These are phyloP conservation scores for Suillus americanus DNA, from an alignment of 768 basidiomycete species.

Conservation along the genomic window DNA sequence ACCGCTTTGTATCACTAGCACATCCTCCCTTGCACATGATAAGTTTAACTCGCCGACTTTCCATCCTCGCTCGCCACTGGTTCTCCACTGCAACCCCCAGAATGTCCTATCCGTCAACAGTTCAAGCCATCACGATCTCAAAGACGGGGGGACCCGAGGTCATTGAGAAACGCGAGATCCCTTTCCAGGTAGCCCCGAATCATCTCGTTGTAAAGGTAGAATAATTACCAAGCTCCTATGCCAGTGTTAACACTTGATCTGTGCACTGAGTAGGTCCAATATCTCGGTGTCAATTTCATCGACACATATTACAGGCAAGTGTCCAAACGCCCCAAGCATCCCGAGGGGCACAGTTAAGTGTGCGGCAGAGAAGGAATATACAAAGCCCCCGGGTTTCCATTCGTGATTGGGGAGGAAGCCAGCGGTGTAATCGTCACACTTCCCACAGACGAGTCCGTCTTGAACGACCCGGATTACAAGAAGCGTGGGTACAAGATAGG, in stretches of 20 bases:
- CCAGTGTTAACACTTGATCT: background rate
- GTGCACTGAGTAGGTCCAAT: slow-evolving; percentile 53
- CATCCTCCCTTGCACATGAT: slow-evolving; percentile 7
- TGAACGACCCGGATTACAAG: slow-evolving; percentile 63
- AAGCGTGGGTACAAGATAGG: slow-evolving; percentile 66
- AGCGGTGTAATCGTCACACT: slow-evolving; percentile 75
- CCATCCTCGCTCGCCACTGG: slow-evolving; percentile 31
- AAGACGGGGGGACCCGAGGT: slow-evolving; percentile 79
- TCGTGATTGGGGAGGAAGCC: slow-evolving; percentile 73
- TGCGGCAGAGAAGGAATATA: slow-evolving; percentile 61
- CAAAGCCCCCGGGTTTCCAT: slow-evolving; percentile 54
- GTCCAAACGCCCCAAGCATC: slow-evolving; percentile 18
- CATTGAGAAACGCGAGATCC: slow-evolving; percentile 62
- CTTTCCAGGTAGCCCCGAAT: slow-evolving; percentile 61
- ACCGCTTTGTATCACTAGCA: background rate
- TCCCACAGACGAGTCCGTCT: slow-evolving; percentile 62
- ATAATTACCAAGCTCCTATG: background rate
- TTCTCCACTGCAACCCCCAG: slow-evolving; percentile 25
- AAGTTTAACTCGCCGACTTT: slow-evolving; percentile 16
- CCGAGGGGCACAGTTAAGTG: background rate
- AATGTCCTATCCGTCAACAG: slow-evolving; percentile 59
- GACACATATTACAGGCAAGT: slow-evolving; percentile 77
- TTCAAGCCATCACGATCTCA: slow-evolving; percentile 71
- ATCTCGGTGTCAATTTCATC: slow-evolving; percentile 84
- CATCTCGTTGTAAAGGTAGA: slow-evolving; percentile 51